These are phyloP conservation scores for Suhomyces choctaworum DNA, from an alignment of 1,139 yeast genomes.

Conservation along the genomic window DNA sequence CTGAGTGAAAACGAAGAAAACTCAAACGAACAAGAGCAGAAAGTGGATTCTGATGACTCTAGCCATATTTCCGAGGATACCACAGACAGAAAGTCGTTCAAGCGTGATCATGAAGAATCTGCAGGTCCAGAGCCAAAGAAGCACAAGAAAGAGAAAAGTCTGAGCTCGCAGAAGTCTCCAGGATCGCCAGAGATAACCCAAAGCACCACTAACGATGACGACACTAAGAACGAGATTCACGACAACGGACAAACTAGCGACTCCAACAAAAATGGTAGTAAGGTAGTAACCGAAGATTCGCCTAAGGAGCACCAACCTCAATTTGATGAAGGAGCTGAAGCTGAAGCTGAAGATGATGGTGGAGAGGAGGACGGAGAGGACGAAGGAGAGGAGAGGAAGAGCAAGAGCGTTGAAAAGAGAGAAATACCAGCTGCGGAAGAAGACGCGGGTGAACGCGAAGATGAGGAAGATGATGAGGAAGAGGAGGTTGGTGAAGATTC, in stretches of 20 bases:
- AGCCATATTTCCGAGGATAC: constrained; percentile 1
- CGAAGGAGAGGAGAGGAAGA: constrained; percentile 14
- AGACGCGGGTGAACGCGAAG: constrained; percentile 6
- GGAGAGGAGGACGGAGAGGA: constrained; percentile 13
- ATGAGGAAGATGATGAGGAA: constrained; percentile 19
- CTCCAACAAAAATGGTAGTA: constrained; percentile 7
- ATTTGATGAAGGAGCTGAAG: constrained; percentile 12
- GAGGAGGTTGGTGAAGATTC: constrained; percentile 16
- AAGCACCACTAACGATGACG: constrained; percentile 3
- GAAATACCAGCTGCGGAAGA: constrained; percentile 4
- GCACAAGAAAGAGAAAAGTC: constrained; percentile 1
- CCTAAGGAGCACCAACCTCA: constrained; percentile 9
- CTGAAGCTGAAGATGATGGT: not conserved
- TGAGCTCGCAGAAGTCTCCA: not conserved
- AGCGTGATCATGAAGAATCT: constrained; percentile 5
- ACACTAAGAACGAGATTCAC: not conserved
- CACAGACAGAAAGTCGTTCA: not conserved
- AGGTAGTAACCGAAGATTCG: constrained; percentile 8
- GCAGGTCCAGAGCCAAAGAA: constrained; percentile 7
- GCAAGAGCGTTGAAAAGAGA: constrained; percentile 4
- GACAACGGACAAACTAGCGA: constrained; percentile 8
- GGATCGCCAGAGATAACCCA: constrained; percentile 7
- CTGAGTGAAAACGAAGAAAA: constrained; percentile 3
- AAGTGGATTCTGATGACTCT: constrained; percentile 2
- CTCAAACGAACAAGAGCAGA: not conserved